Base-by-base conservation (phyloP, 257 asterid species). In the Ballota nigra region DNA sequence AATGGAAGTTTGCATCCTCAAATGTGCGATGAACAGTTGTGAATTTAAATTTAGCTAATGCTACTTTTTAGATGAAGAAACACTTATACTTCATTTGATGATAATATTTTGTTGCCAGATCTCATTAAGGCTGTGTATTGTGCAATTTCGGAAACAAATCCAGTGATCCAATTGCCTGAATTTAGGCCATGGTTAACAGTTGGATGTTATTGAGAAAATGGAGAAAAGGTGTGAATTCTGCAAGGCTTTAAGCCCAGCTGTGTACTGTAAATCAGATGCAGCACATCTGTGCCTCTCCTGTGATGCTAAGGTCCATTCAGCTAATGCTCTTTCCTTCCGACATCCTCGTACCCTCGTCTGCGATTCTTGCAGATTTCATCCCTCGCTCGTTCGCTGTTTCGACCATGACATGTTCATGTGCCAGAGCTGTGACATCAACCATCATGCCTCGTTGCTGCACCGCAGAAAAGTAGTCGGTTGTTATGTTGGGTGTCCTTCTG, bases 201-300 rank as follows among this genome's bases (percentile, higher is more conserved):
- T 26, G 72, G 73, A 18, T 40, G 36, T 58, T 4, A 23, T 53
- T 38, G 6, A 65, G 79, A 64, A 56, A 85, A 86, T 84, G 94
- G 96, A 88, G 74, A 90, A 78, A 68, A 71, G 66, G 40, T 92
- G 98, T 69, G 98, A 86, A 67, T 88, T 88, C 73, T 92, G 98
- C 78, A 69, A 8, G 88, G 74, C 78, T 9, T 65, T 78, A 47
- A 84, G 83, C 79, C 89, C 97, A 41, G 75, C 86, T 11, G 98
- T 92, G 72, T 90, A 84, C 84, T 92, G 98, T 74, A 78, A 84
- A 34, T 80, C 97, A 13, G 98, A 92, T 79, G 86, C 93, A 20
- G 98, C 97, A n/a, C 83, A 83, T 66, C 97, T 92, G 33, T 92
- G 98, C 78, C 90, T 92, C 36, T 79, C 86, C 28, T 92, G 98